Conservation (phyloP, 805 yeast genomes). For the Zygotorulaspora florentina region DNA sequence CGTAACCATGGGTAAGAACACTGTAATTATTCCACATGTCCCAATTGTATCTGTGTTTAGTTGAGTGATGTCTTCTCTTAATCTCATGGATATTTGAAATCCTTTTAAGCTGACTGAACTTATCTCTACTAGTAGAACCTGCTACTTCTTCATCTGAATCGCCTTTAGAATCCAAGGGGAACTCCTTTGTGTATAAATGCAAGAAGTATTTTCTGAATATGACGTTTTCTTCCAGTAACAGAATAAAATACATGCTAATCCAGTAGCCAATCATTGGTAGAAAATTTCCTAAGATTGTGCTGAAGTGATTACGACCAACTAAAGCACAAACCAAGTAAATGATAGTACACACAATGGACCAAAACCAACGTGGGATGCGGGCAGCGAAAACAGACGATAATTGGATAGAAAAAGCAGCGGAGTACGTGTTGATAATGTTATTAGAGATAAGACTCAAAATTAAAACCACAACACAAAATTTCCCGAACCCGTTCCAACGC, state of each 20-base stretch:
- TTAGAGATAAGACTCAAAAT: constrained; percentile 76
- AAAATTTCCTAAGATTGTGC: constrained; percentile 71
- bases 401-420: constrained; percentile 77
- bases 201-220: constrained; percentile 56
- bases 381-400: constrained; percentile 52
- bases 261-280: constrained; percentile 91
- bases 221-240: constrained; percentile 66
- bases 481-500: constrained; percentile 74
- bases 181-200: constrained; percentile 42
- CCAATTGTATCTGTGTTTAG: constrained; percentile 60
- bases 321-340: constrained; percentile 66
- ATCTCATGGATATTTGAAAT: constrained; percentile 15
- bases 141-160: constrained; percentile 6
- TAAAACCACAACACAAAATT: constrained; percentile 64
- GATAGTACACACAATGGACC: constrained; percentile 60
- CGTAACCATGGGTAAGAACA: constrained; percentile 63
- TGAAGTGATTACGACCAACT: constrained; percentile 69
- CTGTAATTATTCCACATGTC: constrained; percentile 62
- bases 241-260: constrained; percentile 75
- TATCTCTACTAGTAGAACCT: not conserved
- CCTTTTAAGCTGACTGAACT: not conserved
- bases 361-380: constrained; percentile 70
- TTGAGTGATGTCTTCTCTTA: constrained; percentile 16
- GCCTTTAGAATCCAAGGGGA: constrained; percentile 27
- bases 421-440: constrained; percentile 75